A percentile compares a stretch with the other conserved stretches of the same genome.
Evolutionary conservation across 1,284 basidiomycete genomes (phyloP).

Genomic region (Pseudozyma pruni): DNA sequence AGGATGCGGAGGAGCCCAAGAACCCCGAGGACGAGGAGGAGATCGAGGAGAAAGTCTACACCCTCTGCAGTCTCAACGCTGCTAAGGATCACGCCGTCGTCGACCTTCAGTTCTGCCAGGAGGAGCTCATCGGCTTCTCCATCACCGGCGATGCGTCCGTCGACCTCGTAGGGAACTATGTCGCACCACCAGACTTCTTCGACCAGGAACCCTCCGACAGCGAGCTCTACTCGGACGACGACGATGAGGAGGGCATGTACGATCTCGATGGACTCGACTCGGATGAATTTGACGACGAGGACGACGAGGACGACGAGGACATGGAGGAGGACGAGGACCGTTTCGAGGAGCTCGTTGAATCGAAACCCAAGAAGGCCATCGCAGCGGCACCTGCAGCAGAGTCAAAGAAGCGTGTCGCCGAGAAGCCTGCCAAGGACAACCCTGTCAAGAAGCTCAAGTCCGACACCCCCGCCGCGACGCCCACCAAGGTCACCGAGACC

Average conservation of each 20-base stretch:
- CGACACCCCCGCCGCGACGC: conserved; percentile 66
- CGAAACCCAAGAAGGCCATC: conserved; percentile 36
- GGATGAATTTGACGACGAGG: conserved; percentile 45
- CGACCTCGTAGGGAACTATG: conserved; percentile 89
- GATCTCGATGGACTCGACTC: conserved; percentile 61
- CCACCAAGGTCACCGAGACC: conserved; percentile 69
- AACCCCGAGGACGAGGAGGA: conserved; percentile 67
- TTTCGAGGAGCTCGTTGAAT: conserved; percentile 46
- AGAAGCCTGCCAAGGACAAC: conserved; percentile 69
- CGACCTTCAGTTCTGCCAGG: conserved; percentile 77
- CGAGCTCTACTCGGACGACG: conserved; percentile 58
- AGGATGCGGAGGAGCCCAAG: conserved; percentile 55
- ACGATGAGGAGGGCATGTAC: conserved; percentile 70
- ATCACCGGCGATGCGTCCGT: conserved; percentile 85
- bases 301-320: conserved; percentile 57
- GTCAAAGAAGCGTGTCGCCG: conserved; percentile 74
- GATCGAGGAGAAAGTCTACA: conserved; percentile 69
- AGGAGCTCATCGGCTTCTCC: conserved; percentile 76
- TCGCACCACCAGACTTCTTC: conserved; percentile 71
- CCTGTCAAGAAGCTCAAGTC: conserved; percentile 75
- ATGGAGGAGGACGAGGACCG: conserved; percentile 54
- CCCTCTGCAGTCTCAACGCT: conserved; percentile 71
- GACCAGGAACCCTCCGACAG: conserved; percentile 70
- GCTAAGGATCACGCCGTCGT: conserved; percentile 76
- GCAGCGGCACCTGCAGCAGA: conserved; percentile 62